Conservation (phyloP, 768 basidiomycete species). For the Rhizopogon roseolus region DNA sequence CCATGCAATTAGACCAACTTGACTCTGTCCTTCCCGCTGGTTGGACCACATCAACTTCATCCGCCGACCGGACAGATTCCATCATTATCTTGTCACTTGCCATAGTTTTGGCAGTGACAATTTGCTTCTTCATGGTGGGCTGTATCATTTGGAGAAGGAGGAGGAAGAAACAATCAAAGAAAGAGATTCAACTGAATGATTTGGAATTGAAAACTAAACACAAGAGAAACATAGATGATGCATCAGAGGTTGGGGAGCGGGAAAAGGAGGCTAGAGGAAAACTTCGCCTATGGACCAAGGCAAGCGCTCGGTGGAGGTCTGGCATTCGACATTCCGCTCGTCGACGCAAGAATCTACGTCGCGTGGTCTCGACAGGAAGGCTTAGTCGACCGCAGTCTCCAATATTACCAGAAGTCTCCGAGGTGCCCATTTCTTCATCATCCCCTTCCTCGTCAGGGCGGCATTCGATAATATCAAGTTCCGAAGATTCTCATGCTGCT, state of each 20-base stretch:
- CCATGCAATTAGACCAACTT: slow-evolving; percentile 12
- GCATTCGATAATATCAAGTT: slow-evolving; percentile 21
- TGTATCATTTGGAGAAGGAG: slow-evolving; percentile 59
- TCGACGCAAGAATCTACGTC: slow-evolving; percentile 37
- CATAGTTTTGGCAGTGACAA: slow-evolving; percentile 56
- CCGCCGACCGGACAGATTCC: slow-evolving; percentile 30
- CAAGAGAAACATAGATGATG: slow-evolving; percentile 17
- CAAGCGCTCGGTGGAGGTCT: slow-evolving; percentile 65
- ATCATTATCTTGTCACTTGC: slow-evolving; percentile 52
- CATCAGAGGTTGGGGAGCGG: slow-evolving; percentile 25
- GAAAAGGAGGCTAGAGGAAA: slow-evolving; percentile 46
- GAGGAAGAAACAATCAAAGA: slow-evolving; percentile 26
- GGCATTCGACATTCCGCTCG: slow-evolving; percentile 58
- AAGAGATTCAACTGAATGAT: slow-evolving; percentile 30
- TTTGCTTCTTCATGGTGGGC: slow-evolving; percentile 55
- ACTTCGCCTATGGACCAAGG: slow-evolving; percentile 60
- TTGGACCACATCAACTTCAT: slow-evolving; percentile 33
- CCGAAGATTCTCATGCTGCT: neutral
- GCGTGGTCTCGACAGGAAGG: neutral
- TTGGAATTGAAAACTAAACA: slow-evolving; percentile 42
- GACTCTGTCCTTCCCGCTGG: slow-evolving; percentile 44
- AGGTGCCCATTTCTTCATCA: neutral
- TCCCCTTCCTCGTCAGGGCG: slow-evolving; percentile 20
- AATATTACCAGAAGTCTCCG: slow-evolving; percentile 8
- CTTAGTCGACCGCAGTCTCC: slow-evolving; percentile 17